Conservation (phyloP, 2,329 filamentous ascomycete species). For the Trichoderma breve region DNA sequence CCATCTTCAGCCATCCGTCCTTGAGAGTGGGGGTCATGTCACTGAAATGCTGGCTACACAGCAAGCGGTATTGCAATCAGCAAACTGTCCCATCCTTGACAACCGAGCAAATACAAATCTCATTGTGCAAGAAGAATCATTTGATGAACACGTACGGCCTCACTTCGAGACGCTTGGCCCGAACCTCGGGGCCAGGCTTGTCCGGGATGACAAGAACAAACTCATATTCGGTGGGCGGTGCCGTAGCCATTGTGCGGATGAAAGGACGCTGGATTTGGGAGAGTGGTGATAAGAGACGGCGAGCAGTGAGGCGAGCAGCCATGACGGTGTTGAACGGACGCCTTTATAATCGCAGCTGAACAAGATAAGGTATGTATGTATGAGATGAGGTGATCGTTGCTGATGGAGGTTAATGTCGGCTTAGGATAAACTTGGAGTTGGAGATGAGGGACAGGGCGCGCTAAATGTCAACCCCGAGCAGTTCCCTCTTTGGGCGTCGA, state of each 20-base stretch:
- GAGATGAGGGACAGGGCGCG: neutral
- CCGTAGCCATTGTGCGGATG: slow-evolving; percentile 33
- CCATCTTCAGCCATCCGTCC: slow-evolving; percentile 60
- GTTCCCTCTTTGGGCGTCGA: neutral
- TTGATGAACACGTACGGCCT: slow-evolving; percentile 49
- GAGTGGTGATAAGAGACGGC: slow-evolving; percentile 17
- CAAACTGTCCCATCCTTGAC: neutral
- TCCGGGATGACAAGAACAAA: slow-evolving; percentile 71
- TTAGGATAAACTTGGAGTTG: neutral
- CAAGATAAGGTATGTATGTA: neutral
- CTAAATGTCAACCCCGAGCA: neutral
- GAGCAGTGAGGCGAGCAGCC: slow-evolving; percentile 20
- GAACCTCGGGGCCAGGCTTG: slow-evolving; percentile 57
- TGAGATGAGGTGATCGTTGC: neutral
- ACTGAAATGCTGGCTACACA: slow-evolving; percentile 50
- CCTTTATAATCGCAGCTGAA: neutral
- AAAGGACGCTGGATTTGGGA: slow-evolving; percentile 9
- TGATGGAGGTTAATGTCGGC: neutral
- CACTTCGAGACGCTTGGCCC: slow-evolving; percentile 61
- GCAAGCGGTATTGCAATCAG: neutral
- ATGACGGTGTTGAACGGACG: neutral
- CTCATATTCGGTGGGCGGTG: slow-evolving; percentile 47
- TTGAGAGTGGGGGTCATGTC: slow-evolving; percentile 52
- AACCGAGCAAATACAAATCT: neutral
- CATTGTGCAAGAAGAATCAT: neutral